phyloP scores from a whole-genome alignment of 1,139 yeast species.

The Pichia terricola region DNA sequence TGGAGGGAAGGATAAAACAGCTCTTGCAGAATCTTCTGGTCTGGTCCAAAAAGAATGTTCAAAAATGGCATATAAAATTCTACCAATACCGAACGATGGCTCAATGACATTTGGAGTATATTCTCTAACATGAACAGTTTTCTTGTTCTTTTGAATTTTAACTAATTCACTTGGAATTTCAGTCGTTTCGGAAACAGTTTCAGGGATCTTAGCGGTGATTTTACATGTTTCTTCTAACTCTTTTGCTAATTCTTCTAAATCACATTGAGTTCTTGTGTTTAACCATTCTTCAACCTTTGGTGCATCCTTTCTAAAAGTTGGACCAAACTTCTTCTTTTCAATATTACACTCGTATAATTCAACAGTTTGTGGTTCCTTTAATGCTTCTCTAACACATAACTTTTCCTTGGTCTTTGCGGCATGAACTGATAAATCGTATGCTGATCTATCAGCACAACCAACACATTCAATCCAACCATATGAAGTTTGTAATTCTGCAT shows the following conservation, averaged over 20 bases:
- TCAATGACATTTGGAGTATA: conserved; percentile 96
- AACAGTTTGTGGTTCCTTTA: conserved; percentile 74
- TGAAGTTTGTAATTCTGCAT: conserved; percentile 90
- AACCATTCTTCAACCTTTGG: conserved; percentile 83
- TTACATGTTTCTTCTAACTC: conserved; percentile 59
- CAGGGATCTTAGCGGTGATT: conserved; percentile 42
- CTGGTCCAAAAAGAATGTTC: conserved; percentile 96
- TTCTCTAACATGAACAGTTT: conserved; percentile 88
- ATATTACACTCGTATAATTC: conserved; percentile 77
- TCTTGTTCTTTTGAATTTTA: conserved; percentile 65
- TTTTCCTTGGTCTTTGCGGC: conserved; percentile 92
- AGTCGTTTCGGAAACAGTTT: conserved; percentile 16
- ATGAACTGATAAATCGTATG: conserved; percentile 93
- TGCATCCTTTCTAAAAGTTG: conserved; percentile 94
- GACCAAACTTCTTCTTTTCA: conserved; percentile 94
- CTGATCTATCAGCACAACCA: conserved; percentile 99
- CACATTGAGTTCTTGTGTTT: conserved; percentile 69
- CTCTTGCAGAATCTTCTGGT: conserved; percentile 82
- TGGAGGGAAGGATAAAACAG: conserved; percentile 77
- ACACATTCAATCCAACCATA: conserved; percentile 99
- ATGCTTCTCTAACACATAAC: conserved; percentile 84
- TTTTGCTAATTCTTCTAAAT: conserved; percentile 65
- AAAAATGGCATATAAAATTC: conserved; percentile 84
- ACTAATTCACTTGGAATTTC: conserved; percentile 70
- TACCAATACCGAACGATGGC: conserved; percentile 98